Conservation (phyloP, 129 eudicot genomes). For the Cynara cardunculus region DNA sequence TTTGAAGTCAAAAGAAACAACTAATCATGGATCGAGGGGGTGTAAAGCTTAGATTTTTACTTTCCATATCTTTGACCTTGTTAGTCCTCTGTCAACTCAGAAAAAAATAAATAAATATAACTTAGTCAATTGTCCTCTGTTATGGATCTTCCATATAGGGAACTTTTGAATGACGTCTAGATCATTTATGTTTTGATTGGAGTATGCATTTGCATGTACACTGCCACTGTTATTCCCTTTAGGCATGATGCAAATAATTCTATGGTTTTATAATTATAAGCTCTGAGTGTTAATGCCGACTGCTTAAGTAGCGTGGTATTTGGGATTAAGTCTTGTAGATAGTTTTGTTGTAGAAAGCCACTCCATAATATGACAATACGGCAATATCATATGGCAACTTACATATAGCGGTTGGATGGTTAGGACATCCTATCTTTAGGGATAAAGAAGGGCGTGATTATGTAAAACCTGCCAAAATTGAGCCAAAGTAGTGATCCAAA, state of each 20-base stretch:
- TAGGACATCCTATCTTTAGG: no score
- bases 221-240: not conserved
- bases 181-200: not conserved
- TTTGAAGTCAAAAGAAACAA: constrained; percentile 2
- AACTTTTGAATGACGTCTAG: not conserved
- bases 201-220: not conserved
- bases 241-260: not conserved
- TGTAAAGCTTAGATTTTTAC: not conserved
- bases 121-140: not conserved
- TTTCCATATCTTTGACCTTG: constrained; percentile 5
- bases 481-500: not conserved
- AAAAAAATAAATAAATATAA: not conserved
- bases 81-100: not conserved
- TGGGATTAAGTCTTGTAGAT: no score
- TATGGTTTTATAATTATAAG: not conserved
- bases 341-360: not conserved
- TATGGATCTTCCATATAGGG: not conserved
- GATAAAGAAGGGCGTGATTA: no score
- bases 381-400: not conserved
- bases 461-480: not conserved
- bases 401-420: no score
- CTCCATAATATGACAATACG: not conserved
- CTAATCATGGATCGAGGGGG: not conserved
- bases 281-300: not conserved
- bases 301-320: not conserved